phyloP scores from a whole-genome alignment of 352 stramenopile species.

The Phytopythium sindhum region DNA sequence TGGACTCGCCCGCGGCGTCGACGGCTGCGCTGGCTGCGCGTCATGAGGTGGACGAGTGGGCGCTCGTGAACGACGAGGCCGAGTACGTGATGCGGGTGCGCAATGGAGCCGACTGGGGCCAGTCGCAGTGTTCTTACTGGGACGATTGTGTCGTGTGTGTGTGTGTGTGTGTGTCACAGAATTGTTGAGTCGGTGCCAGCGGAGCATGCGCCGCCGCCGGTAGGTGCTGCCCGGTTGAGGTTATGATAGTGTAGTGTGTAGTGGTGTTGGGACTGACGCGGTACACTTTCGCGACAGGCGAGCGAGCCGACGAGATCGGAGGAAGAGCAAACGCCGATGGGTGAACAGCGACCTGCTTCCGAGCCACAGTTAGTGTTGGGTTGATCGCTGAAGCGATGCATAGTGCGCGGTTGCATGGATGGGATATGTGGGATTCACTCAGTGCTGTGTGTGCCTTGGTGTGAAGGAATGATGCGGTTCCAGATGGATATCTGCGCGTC shows the following conservation, averaged over 20 bases:
- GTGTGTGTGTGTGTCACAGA: conserved; percentile 13
- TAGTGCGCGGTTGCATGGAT: neutral
- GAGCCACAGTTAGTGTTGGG: neutral
- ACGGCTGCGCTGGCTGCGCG: neutral
- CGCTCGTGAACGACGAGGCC: conserved; percentile 61
- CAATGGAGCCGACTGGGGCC: no score
- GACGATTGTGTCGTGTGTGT: no score
- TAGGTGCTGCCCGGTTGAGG: no score
- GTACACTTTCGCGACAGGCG: neutral
- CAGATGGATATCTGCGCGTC: conserved; percentile 46
- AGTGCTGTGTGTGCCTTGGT: neutral
- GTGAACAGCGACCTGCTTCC: neutral
- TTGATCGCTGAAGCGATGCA: neutral
- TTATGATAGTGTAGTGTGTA: no score
- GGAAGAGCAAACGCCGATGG: neutral
- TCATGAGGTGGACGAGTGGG: conserved; percentile 52
- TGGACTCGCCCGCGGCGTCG: neutral
- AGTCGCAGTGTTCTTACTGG: no score
- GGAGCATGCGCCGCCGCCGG: neutral
- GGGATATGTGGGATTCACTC: neutral
- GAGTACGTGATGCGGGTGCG: conserved; percentile 31
- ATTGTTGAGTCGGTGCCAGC: conserved; percentile 36
- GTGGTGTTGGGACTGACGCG: neutral
- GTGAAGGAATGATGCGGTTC: conserved; percentile 17
- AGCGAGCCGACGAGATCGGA: neutral